Evolutionary conservation across 2,329 filamentous ascomycete species (phyloP).

Genomic region (Ophiognomonia clavigignenti-juglandacearum): DNA sequence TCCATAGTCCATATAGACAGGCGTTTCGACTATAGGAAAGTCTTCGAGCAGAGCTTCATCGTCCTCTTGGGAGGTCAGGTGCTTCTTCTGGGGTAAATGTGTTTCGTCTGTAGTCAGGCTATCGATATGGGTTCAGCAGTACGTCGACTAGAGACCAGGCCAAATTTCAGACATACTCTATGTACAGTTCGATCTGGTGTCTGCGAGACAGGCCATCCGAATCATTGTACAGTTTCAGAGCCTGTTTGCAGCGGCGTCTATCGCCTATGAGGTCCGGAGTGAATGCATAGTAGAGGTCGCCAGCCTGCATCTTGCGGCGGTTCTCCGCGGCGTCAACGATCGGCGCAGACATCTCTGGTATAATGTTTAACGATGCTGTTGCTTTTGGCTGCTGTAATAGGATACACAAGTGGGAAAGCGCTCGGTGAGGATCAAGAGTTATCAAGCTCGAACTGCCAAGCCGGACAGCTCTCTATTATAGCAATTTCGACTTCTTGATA

Average conservation of each 20-base stretch:
- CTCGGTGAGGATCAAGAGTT: too few species aligned
- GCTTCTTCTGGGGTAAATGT: constrained; percentile 55
- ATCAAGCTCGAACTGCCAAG: too few species aligned
- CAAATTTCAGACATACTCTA: constrained; percentile 46
- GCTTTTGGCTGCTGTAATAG: too few species aligned
- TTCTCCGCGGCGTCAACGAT: constrained; percentile 41
- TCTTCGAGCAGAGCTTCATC: constrained; percentile 62
- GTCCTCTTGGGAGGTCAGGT: constrained; percentile 45
- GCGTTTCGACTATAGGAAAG: constrained; percentile 64
- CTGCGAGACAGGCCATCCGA: constrained; percentile 57
- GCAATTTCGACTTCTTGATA: too few species aligned
- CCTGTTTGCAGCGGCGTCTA: constrained; percentile 57
- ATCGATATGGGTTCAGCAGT: constrained; percentile 3
- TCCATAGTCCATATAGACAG: constrained; percentile 72
- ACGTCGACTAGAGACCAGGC: neutral
- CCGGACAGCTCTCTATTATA: too few species aligned
- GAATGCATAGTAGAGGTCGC: constrained; percentile 72
- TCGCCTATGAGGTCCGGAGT: constrained; percentile 61
- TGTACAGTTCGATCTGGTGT: constrained; percentile 61
- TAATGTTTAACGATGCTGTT: too few species aligned
- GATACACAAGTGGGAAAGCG: too few species aligned
- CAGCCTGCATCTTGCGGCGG: constrained; percentile 53
- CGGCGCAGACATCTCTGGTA: constrained; percentile 10
- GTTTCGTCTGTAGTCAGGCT: constrained; percentile 60
- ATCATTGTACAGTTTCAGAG: constrained; percentile 60